Evolutionary conservation across 73 alveolate species (phyloP).

Genomic region (Paramecium biaurelia): DNA sequence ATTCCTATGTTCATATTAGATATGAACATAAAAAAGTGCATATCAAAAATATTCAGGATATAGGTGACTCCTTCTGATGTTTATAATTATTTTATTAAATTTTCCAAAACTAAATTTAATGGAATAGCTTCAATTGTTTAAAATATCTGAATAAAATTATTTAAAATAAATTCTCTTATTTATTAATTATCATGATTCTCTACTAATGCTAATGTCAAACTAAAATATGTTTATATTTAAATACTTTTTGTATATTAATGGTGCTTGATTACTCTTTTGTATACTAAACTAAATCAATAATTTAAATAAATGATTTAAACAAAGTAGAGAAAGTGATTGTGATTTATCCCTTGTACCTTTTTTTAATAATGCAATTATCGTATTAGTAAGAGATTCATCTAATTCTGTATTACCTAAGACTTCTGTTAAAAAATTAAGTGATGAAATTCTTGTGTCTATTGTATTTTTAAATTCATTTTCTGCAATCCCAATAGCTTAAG

Average conservation of each 20-base stretch:
- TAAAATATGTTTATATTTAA: constrained; percentile 3
- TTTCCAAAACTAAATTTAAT: constrained; percentile 91
- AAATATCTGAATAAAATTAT: constrained; percentile 82
- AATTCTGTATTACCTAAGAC: constrained; percentile 61
- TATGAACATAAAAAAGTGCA: constrained; percentile 85
- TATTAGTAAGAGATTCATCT: constrained; percentile 69
- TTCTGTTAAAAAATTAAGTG: constrained; percentile 74
- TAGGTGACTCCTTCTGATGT: constrained; percentile 83
- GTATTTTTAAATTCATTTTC: constrained; percentile 78
- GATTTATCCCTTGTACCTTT: constrained; percentile 76
- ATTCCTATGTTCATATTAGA: constrained; percentile 92
- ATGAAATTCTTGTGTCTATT: constrained; percentile 76
- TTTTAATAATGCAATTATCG: constrained; percentile 66
- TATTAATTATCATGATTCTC: constrained; percentile 90
- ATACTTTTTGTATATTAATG: constrained; percentile 77
- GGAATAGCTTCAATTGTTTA: constrained; percentile 89
- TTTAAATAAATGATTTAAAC: constrained; percentile 71
- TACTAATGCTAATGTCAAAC: constrained; percentile 87
- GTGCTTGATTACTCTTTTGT: constrained; percentile 93
- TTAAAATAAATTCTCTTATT: constrained; percentile 88
- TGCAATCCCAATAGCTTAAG: constrained; percentile 73
- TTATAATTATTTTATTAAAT: constrained; percentile 89
- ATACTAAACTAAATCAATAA: constrained; percentile 79
- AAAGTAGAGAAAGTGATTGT: constrained; percentile 63
- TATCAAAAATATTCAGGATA: constrained; percentile 90